A percentile compares a stretch with the other conserved stretches of the same genome.
Evolutionary conservation across 352 stramenopile genomes (phyloP).

Genomic region (Pythium plurisporium): DNA sequence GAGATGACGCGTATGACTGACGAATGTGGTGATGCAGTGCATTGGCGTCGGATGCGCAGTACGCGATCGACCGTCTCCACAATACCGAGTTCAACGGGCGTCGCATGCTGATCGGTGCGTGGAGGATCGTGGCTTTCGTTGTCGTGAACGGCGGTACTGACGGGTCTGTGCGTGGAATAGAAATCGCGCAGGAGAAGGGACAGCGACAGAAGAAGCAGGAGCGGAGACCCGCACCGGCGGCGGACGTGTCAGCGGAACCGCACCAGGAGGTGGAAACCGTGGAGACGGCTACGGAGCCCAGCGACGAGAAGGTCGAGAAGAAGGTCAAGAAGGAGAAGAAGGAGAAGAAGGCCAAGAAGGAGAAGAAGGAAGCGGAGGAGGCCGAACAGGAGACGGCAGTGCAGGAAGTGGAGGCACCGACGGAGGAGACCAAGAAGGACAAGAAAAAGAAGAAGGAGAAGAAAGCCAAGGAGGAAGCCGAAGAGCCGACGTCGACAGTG

Average conservation of each 20-base stretch:
- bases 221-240: constrained; percentile 1
- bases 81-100: constrained; percentile 70
- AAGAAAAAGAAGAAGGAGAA: constrained; percentile 29
- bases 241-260: constrained; percentile 12
- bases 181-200: constrained; percentile 72
- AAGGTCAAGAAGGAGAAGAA: constrained; percentile 10
- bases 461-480: constrained; percentile 26
- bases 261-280: constrained; percentile 14
- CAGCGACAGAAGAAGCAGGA: constrained; percentile 17
- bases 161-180: constrained; percentile 20
- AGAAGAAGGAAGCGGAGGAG: constrained; percentile 17
- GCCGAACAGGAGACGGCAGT: constrained; percentile 10
- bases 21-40: constrained; percentile 35
- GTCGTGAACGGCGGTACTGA: background rate
- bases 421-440: constrained; percentile 15
- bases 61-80: constrained; percentile 73
- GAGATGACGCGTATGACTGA: background rate
- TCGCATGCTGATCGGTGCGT: constrained; percentile 76
- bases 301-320: constrained; percentile 17
- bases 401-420: constrained; percentile 5
- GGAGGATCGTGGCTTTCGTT: background rate
- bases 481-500: constrained; percentile 1
- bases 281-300: constrained; percentile 14
- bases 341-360: constrained; percentile 10
- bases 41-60: constrained; percentile 61